A percentile compares a stretch with the other conserved stretches of the same genome.
Conservation (phyloP, 2,329 filamentous ascomycete species). For the Diaporthe citri region DNA sequence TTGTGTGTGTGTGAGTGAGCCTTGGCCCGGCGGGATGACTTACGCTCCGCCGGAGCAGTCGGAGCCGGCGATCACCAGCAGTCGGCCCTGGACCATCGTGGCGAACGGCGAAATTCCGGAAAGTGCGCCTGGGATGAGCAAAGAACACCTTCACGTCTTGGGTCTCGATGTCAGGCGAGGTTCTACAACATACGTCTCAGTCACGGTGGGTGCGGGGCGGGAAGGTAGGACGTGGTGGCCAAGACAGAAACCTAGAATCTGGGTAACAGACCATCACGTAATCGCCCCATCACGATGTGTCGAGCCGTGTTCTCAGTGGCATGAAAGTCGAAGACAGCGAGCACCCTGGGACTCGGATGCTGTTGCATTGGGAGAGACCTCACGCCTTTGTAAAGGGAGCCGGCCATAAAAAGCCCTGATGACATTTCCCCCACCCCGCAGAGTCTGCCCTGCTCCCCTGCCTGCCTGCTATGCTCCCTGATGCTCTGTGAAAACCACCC, state of each 20-base stretch:
- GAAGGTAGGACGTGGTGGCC: background rate
- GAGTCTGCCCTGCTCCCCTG: background rate
- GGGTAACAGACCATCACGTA: constrained; percentile 36
- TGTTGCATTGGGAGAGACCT: too few relatives aligned
- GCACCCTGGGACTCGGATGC: background rate
- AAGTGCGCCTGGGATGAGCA: background rate
- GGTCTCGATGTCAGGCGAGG: background rate
- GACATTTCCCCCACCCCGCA: background rate
- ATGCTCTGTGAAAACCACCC: background rate
- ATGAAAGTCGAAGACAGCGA: background rate
- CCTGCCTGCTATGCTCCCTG: constrained; percentile 1
- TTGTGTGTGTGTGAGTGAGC: constrained; percentile 29
- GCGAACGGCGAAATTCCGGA: background rate
- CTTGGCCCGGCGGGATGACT: constrained; percentile 49
- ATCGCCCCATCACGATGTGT: constrained; percentile 32
- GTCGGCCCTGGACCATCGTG: constrained; percentile 60
- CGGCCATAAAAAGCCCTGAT: background rate
- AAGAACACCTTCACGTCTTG: background rate
- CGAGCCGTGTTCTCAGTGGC: background rate
- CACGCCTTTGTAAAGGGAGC: background rate
- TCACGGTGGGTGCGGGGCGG: constrained; percentile 12
- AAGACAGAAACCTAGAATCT: constrained; percentile 14
- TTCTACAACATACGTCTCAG: background rate
- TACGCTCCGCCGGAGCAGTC: constrained; percentile 92
- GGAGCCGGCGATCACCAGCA: constrained; percentile 88